A percentile compares a stretch with the other conserved stretches of the same genome.
Evolutionary conservation across 805 yeast genomes (phyloP).

Genomic region (Debaryomyces prosopidis): DNA sequence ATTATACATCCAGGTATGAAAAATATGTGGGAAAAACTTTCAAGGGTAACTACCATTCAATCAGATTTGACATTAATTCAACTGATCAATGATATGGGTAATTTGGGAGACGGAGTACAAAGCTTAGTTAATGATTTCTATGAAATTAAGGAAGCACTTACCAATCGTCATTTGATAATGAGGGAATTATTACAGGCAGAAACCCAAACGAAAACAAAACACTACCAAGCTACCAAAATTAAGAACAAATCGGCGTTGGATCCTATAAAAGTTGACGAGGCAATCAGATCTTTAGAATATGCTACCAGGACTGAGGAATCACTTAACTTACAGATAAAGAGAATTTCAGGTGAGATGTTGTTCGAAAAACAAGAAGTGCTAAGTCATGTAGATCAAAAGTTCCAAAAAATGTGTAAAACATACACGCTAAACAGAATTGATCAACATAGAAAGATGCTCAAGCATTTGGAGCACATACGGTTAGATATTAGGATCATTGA

Average conservation of each 20-base stretch:
- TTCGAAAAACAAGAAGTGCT: slow-evolving; percentile 67
- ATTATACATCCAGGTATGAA: slow-evolving; percentile 66
- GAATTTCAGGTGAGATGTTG: slow-evolving; percentile 84
- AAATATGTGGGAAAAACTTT: slow-evolving; percentile 74
- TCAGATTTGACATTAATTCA: slow-evolving; percentile 78
- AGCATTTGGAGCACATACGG: slow-evolving; percentile 69
- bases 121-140: slow-evolving; percentile 73
- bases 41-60: slow-evolving; percentile 63
- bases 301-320: slow-evolving; percentile 78
- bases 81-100: slow-evolving; percentile 70
- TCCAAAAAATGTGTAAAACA: slow-evolving; percentile 55
- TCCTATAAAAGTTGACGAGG: slow-evolving; percentile 89
- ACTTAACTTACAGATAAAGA: slow-evolving; percentile 70
- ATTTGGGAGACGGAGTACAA: slow-evolving; percentile 73
- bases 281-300: slow-evolving; percentile 73
- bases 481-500: slow-evolving; percentile 75
- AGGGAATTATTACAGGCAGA: slow-evolving; percentile 83
- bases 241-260: slow-evolving; percentile 74
- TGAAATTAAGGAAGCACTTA: slow-evolving; percentile 86
- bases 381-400: slow-evolving; percentile 54
- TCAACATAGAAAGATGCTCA: slow-evolving; percentile 78
- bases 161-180: slow-evolving; percentile 91
- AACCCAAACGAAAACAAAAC: slow-evolving; percentile 66
- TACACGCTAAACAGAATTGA: slow-evolving; percentile 74
- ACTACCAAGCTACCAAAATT: slow-evolving; percentile 68